Evolutionary conservation across 2,329 filamentous ascomycete genomes (phyloP), one percentile per base, ranked within the genome.

Genomic region (Pyricularia grisea): DNA sequence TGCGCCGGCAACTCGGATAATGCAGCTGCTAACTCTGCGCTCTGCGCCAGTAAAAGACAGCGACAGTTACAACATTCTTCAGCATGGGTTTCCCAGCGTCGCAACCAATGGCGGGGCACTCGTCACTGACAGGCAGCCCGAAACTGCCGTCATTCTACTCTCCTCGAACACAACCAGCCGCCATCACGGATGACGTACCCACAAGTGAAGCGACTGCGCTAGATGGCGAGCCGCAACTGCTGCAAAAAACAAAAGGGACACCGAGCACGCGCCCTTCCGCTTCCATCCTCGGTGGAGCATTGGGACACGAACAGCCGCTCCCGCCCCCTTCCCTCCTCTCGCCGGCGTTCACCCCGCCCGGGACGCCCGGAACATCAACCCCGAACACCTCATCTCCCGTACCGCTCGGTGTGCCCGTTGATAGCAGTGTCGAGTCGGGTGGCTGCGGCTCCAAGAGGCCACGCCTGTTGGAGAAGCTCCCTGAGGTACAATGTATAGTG

Each of bases 401-500:
- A 67, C 82, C 86, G 14, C 85, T 82, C 66, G 81, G 85, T 70
- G 82, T 88, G 9, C 85, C 85, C 1, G 87, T 89, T 60, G 87
- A 90, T 76, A 88, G 85, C 73, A 85, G 83, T 20, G 77, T 84
- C 4, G 83, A 84, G 0, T 82, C 82, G 0, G 87, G 87, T 67
- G 87, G 87, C 66, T 89, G 87, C 73, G 87, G 87, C 31, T 80
- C 82, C 67, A 89, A 89, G 76, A 83, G 86, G 36, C 92, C 93
- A 0, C 89, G 87, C 70, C 83, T 97, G 27, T 86, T 97, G 7
- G 84, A 90, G 72, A 87, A 84, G 17, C 83, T 98, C 1, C 95
- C 94, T 9, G 81, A 91, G 28, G 94, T 99, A n/a, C 89, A 92
- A 77, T 99, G 95, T 81, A 89, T 96, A 72, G 95, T 98, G 66